Percentiles rank a stretch among this genome's conserved stretches.
These are phyloP conservation scores for Pistacia atlantica DNA, from an alignment of 345 rosid species.

Conservation along the genomic window DNA sequence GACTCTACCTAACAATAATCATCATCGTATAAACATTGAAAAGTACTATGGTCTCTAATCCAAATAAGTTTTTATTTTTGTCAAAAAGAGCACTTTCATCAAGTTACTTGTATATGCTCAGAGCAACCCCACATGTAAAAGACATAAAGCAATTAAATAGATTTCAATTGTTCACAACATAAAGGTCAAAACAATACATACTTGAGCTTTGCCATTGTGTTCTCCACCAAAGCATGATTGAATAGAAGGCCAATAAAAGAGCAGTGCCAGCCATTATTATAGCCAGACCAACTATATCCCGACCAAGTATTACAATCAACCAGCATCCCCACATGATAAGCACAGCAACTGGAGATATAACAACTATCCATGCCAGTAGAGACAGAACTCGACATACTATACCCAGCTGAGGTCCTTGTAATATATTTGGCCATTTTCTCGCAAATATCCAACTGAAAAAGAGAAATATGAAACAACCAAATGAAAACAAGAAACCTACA, in stretches of 20 bases:
- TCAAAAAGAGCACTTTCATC: neutral
- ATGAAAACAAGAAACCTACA: neutral
- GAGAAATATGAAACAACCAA: conserved; percentile 8
- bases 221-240: conserved; percentile 99
- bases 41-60: neutral
- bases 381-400: conserved; percentile 73
- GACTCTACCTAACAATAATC: neutral
- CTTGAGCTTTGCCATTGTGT: conserved; percentile 99
- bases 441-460: conserved; percentile 96
- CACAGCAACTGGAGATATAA: conserved; percentile 79
- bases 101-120: neutral
- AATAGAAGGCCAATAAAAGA: conserved; percentile 90
- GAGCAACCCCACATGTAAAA: neutral
- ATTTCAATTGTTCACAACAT: neutral
- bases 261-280: conserved; percentile 98
- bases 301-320: conserved; percentile 74
- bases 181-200: conserved; percentile 36
- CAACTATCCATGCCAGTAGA: conserved; percentile 74
- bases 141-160: neutral
- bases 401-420: conserved; percentile 86
- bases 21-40: neutral
- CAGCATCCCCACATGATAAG: conserved; percentile 90
- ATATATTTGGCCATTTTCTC: conserved; percentile 87
- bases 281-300: conserved; percentile 92
- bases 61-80: neutral